Evolutionary conservation across 2,329 filamentous ascomycete genomes (phyloP).

Genomic region (Myriosclerotinia scirpicola): DNA sequence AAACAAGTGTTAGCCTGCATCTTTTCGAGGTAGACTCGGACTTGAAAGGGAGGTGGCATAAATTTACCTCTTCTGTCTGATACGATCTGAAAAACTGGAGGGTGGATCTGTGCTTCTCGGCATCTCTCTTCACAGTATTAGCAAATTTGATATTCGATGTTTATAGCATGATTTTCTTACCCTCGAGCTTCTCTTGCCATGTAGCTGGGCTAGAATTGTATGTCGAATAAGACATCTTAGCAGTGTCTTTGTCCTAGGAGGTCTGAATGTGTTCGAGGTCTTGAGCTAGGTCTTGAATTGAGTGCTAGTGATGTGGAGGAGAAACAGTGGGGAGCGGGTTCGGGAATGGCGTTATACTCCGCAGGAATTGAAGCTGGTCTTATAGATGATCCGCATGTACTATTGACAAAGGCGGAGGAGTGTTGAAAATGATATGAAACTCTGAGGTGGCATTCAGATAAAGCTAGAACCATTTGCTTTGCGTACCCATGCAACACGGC

Average conservation of each 20-base stretch:
- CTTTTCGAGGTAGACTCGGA: slow-evolving; percentile 1
- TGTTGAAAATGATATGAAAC: slow-evolving; percentile 30
- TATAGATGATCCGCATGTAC: slow-evolving; percentile 35
- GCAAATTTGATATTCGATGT: slow-evolving; percentile 27
- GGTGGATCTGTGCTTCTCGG: slow-evolving; percentile 51
- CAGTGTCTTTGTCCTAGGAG: slow-evolving; percentile 16
- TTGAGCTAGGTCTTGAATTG: slow-evolving; percentile 26
- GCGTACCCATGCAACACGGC: slow-evolving; percentile 40
- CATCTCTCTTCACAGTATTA: slow-evolving; percentile 54
- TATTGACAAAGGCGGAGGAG: slow-evolving; percentile 24
- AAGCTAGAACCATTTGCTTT: slow-evolving; percentile 35
- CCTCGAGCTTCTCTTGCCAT: slow-evolving; percentile 44
- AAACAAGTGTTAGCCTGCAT: slow-evolving; percentile 28
- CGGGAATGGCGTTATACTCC: slow-evolving; percentile 39
- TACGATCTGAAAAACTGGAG: slow-evolving; percentile 66
- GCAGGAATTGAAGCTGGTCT: slow-evolving; percentile 39
- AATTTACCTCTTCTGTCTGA: slow-evolving; percentile 71
- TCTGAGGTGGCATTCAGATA: slow-evolving; percentile 40
- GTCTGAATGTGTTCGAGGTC: slow-evolving; percentile 24
- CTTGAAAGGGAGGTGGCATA: not conserved
- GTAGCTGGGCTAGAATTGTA: slow-evolving; percentile 34
- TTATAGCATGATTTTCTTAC: slow-evolving; percentile 36
- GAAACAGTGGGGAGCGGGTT: slow-evolving; percentile 35
- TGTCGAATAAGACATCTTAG: slow-evolving; percentile 39
- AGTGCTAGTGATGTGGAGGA: slow-evolving; percentile 33